Conservation (phyloP, 805 yeast genomes). For the Komagataella pastoris region DNA sequence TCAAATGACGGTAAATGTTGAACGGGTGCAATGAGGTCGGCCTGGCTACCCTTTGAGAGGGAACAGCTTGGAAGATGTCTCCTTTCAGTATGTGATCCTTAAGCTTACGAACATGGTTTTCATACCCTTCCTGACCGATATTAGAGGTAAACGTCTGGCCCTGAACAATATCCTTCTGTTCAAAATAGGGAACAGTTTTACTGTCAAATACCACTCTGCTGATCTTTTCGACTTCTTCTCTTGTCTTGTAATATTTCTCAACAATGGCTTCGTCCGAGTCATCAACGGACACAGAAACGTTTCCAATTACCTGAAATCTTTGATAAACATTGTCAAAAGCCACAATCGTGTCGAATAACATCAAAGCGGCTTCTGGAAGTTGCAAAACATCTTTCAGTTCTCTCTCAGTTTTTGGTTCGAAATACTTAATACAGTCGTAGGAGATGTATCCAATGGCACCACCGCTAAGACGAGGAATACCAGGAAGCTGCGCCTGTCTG, state of each 20-base stretch:
- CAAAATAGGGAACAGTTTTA: slow-evolving; percentile 43
- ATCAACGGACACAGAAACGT: slow-evolving; percentile 34
- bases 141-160: slow-evolving; percentile 71
- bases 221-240: slow-evolving; percentile 41
- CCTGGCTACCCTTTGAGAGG: slow-evolving; percentile 92
- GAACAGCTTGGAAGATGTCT: slow-evolving; percentile 95
- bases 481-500: slow-evolving; percentile 67
- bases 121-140: slow-evolving; percentile 90
- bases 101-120: slow-evolving; percentile 59
- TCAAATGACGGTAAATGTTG: slow-evolving; percentile 85
- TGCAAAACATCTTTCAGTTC: slow-evolving; percentile 64
- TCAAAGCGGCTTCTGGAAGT: slow-evolving; percentile 84
- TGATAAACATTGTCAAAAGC: slow-evolving; percentile 93
- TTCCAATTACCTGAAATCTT: slow-evolving; percentile 81
- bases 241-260: slow-evolving; percentile 39
- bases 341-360: slow-evolving; percentile 82
- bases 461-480: slow-evolving; percentile 75
- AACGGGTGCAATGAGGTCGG: slow-evolving; percentile 94
- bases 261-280: slow-evolving; percentile 20
- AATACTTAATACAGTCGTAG: slow-evolving; percentile 92
- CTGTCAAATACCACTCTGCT: slow-evolving; percentile 33
- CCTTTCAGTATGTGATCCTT: slow-evolving; percentile 80
- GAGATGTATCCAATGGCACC: slow-evolving; percentile 96
- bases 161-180: slow-evolving; percentile 58
- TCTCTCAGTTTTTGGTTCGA: slow-evolving; percentile 82